Conservation (phyloP, 441 rosid genomes). For the Gossypium davidsonii region DNA sequence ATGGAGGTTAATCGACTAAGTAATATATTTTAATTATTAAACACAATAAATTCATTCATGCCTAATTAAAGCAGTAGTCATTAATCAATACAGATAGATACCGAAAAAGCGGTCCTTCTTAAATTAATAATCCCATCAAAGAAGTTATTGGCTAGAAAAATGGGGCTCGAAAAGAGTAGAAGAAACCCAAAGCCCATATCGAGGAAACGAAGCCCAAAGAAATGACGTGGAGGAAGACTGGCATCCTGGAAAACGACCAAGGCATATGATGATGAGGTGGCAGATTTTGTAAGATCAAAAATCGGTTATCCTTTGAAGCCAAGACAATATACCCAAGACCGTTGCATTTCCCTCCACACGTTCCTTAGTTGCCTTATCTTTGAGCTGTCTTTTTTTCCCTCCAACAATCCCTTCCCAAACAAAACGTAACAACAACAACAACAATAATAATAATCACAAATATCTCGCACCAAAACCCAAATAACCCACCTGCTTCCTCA, state of each 20-base stretch:
- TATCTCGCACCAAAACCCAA: constrained; percentile 19
- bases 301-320: background rate
- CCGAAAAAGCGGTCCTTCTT: no score
- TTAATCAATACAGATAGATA: no score
- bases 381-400: constrained; percentile 30
- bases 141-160: background rate
- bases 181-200: background rate
- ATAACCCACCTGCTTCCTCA: background rate
- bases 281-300: constrained; percentile 26
- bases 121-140: no score
- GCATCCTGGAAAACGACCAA: background rate
- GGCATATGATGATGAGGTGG: constrained; percentile 23
- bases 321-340: background rate
- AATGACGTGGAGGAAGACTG: background rate
- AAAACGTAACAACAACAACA: background rate
- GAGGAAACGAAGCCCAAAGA: background rate
- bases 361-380: constrained; percentile 42
- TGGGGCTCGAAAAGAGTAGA: background rate
- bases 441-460: background rate
- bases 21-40: no score
- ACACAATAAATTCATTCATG: no score
- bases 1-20: no score
- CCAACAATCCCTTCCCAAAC: constrained; percentile 16
- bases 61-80: no score
- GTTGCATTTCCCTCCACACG: constrained; percentile 57